A percentile compares a stretch with the other conserved stretches of the same genome.
Conservation (phyloP, 2,329 filamentous ascomycete species). For the Chaetomiaceae sp. region DNA sequence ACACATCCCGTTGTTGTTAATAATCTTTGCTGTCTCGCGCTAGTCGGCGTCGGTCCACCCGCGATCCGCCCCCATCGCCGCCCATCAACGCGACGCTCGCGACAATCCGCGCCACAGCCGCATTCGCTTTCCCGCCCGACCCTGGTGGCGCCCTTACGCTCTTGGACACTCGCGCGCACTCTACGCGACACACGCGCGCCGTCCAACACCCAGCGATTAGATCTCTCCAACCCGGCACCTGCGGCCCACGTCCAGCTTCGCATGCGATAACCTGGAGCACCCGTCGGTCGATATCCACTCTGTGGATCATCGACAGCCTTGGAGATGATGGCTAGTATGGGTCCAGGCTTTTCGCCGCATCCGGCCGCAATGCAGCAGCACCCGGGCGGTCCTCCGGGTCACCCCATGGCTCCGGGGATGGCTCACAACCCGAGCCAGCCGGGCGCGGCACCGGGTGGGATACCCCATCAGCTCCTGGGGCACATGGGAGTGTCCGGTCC, state of each 20-base stretch:
- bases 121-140: constrained; percentile 1
- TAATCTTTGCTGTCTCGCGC: background rate
- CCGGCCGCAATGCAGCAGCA: constrained; percentile 65
- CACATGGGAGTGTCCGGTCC: constrained; percentile 69
- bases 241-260: constrained; percentile 24
- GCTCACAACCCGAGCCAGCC: constrained; percentile 64
- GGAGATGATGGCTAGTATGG: constrained; percentile 66
- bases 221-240: background rate
- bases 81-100: constrained; percentile 10
- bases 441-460: constrained; percentile 57
- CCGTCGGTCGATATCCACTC: constrained; percentile 51
- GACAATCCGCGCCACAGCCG: constrained; percentile 8
- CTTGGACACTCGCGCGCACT: constrained; percentile 10
- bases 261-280: constrained; percentile 42
- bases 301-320: constrained; percentile 47
- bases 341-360: constrained; percentile 59
- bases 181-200: constrained; percentile 4
- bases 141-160: background rate
- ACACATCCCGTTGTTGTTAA: background rate
- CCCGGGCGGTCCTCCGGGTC: constrained; percentile 59
- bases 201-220: constrained; percentile 1
- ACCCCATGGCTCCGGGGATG: constrained; percentile 58
- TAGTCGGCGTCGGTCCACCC: constrained; percentile 12
- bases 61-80: constrained; percentile 5
- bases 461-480: constrained; percentile 60